phyloP scores from a whole-genome alignment of 2,329 filamentous ascomycete species.

The Lachnellula arida region DNA sequence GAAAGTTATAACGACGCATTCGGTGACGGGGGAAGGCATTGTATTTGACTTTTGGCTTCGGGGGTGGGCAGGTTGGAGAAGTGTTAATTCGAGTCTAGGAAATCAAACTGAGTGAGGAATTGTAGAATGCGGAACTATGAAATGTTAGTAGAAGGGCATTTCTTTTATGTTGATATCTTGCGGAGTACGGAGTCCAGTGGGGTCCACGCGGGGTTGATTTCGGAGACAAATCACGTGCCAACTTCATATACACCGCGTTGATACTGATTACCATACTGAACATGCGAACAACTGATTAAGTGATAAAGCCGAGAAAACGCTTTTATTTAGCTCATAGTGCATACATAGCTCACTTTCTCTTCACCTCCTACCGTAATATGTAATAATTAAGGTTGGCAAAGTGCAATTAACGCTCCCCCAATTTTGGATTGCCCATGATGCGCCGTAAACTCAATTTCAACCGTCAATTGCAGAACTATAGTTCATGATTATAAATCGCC shows the following conservation, averaged over 20 bases:
- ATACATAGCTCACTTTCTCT: neutral
- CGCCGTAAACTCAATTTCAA: neutral
- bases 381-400: neutral
- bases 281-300: neutral
- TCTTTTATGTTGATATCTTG: no score
- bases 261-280: neutral
- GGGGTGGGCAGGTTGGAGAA: no score
- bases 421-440: constrained; percentile 1
- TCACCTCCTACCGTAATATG: neutral
- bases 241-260: neutral
- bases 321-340: neutral
- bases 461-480: neutral
- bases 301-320: neutral
- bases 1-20: constrained; percentile 29
- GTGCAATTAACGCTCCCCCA: neutral
- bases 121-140: no score
- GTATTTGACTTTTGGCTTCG: neutral
- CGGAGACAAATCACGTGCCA: neutral
- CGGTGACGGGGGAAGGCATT: neutral
- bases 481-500: constrained; percentile 1
- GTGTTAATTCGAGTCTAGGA: no score
- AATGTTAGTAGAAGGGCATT: no score
- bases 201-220: no score
- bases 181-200: no score
- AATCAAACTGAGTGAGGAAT: no score